Evolutionary conservation across 2,329 filamentous ascomycete species (phyloP).

Genomic region (Ophiostoma ulmi): DNA sequence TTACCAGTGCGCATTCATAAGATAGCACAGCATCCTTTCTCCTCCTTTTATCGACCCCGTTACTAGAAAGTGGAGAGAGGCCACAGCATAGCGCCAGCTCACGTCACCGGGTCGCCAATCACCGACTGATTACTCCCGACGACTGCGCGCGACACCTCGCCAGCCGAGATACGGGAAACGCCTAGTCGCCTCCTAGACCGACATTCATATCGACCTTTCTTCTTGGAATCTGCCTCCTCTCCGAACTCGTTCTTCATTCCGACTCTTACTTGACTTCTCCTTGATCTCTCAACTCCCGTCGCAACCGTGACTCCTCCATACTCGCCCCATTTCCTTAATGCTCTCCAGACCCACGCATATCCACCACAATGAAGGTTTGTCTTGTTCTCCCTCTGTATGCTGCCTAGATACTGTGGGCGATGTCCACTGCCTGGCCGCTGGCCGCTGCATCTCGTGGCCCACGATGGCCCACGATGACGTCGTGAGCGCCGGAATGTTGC

Average conservation of each 20-base stretch:
- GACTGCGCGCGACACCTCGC: neutral
- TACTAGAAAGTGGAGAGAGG: conserved; percentile 18
- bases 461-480: neutral
- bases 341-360: conserved; percentile 19
- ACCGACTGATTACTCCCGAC: conserved; percentile 9
- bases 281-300: neutral
- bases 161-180: conserved; percentile 12
- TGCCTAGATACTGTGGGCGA: neutral
- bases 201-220: conserved; percentile 4
- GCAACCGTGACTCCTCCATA: conserved; percentile 9
- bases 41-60: conserved; percentile 7
- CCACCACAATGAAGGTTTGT: conserved; percentile 25
- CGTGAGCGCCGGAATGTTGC: neutral
- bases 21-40: neutral
- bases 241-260: neutral
- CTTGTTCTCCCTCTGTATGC: neutral
- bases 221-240: neutral
- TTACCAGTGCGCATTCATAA: neutral
- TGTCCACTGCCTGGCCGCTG: neutral
- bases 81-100: conserved; percentile 19
- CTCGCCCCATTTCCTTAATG: conserved; percentile 16
- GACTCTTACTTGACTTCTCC: neutral
- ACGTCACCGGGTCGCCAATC: conserved; percentile 22
- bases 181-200: neutral
- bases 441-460: neutral